Conservation (phyloP, 345 rosid genomes). For the Turritis glabra region DNA sequence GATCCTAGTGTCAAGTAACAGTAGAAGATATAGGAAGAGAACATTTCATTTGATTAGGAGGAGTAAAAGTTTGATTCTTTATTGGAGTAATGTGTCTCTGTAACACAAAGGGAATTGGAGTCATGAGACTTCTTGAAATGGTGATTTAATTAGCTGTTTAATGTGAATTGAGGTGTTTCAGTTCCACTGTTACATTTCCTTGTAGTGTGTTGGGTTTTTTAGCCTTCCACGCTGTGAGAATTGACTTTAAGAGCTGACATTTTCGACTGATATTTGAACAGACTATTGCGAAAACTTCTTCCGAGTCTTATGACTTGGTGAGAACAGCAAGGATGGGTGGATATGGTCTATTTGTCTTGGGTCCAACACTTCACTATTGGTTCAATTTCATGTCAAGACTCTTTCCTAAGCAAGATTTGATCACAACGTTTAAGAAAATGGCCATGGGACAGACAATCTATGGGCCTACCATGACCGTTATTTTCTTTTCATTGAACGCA, state of each 20-base stretch:
- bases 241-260: background rate
- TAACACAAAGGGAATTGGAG: background rate
- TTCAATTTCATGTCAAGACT: slow-evolving; percentile 70
- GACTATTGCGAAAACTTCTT: slow-evolving; percentile 46
- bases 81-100: background rate
- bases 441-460: slow-evolving; percentile 70
- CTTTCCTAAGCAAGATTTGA: slow-evolving; percentile 67
- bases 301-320: slow-evolving; percentile 64
- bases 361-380: slow-evolving; percentile 84
- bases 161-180: background rate
- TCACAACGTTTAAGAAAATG: slow-evolving; percentile 78
- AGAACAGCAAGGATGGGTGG: slow-evolving; percentile 82
- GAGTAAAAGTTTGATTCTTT: slow-evolving; percentile 1
- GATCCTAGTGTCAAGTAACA: background rate
- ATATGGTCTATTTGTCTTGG: slow-evolving; percentile 69
- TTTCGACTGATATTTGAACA: slow-evolving; percentile 10
- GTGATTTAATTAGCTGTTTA: background rate
- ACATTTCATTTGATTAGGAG: background rate
- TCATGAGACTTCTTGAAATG: too few relatives aligned
- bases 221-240: background rate
- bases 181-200: background rate
- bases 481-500: slow-evolving; percentile 76
- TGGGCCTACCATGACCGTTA: slow-evolving; percentile 74
- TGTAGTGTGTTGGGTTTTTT: background rate
- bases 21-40: background rate